These are phyloP conservation scores for Prunus davidiana DNA, from an alignment of 306 rosid species.

Conservation along the genomic window DNA sequence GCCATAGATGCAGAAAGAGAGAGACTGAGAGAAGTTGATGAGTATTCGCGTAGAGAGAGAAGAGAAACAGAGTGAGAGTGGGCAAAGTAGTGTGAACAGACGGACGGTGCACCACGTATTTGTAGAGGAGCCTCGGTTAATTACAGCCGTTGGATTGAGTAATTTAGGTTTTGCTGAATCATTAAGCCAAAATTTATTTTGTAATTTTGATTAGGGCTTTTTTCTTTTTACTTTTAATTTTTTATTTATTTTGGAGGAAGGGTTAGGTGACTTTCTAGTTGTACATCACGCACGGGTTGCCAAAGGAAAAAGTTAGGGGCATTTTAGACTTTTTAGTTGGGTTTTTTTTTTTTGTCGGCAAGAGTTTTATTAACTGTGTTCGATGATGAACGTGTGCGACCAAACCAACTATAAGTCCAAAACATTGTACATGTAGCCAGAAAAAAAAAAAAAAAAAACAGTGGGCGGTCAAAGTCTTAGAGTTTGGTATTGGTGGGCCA, in stretches of 20 bases:
- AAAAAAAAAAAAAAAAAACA: too few species aligned
- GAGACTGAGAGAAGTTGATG: background rate
- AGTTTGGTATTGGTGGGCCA: too few species aligned
- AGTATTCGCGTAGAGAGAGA: background rate
- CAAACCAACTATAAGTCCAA: too few species aligned
- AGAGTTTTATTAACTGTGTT: too few species aligned
- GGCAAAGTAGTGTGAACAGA: background rate
- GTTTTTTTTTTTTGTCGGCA: too few species aligned
- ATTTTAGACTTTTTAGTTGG: background rate
- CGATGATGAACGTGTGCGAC: too few species aligned
- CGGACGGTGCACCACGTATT: background rate
- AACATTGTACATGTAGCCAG: too few species aligned
- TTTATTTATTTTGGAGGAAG: background rate
- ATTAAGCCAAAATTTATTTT: background rate
- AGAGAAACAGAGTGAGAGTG: background rate
- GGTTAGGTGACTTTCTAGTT: background rate
- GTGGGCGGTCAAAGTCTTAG: too few species aligned
- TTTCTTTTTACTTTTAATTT: too few species aligned
- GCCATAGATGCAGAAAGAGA: constrained; percentile 49
- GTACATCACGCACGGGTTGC: background rate
- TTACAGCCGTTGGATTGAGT: constrained; percentile 31
- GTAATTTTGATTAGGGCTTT: background rate
- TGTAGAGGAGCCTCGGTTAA: constrained; percentile 18
- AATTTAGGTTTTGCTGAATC: background rate
- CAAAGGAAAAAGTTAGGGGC: too few species aligned